These are phyloP conservation scores for Paramarasmius palmivorus DNA, from an alignment of 1,284 basidiomycete species.

Conservation along the genomic window DNA sequence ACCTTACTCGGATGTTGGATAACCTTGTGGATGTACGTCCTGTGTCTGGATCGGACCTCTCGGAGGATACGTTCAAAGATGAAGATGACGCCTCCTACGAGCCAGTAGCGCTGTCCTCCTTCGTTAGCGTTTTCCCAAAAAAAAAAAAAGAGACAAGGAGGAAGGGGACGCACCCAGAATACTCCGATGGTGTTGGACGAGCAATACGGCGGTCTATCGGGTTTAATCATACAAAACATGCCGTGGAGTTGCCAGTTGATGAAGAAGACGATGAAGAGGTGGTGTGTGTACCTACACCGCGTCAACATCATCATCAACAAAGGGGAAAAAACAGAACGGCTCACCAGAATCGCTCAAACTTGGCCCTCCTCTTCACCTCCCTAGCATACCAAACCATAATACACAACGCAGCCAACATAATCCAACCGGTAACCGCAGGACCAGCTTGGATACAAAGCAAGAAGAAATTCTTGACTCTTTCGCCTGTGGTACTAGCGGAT, in stretches of 20 bases:
- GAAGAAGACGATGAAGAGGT: slow-evolving; percentile 90
- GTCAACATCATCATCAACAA: too few species aligned
- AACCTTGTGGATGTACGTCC: slow-evolving; percentile 89
- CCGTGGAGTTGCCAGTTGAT: slow-evolving; percentile 90
- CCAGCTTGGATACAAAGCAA: slow-evolving; percentile 80
- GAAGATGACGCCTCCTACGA: slow-evolving; percentile 84
- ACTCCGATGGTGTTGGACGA: slow-evolving; percentile 82
- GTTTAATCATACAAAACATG: slow-evolving; percentile 93
- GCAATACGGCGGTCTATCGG: slow-evolving; percentile 84
- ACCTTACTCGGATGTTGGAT: slow-evolving; percentile 91
- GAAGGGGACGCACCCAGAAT: slow-evolving; percentile 75
- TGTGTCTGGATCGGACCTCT: slow-evolving; percentile 83
- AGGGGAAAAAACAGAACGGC: too few species aligned
- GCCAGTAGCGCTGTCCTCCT: slow-evolving; percentile 74
- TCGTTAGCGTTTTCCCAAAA: too few species aligned
- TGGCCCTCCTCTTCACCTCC: slow-evolving; percentile 72
- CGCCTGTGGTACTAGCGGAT: slow-evolving; percentile 50
- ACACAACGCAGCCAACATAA: slow-evolving; percentile 75
- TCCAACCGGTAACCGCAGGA: slow-evolving; percentile 87
- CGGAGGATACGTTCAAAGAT: slow-evolving; percentile 84
- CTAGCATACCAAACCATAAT: slow-evolving; percentile 83
- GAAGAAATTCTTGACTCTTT: slow-evolving; percentile 69
- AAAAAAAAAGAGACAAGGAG: slow-evolving; percentile 4
- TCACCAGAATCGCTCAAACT: slow-evolving; percentile 89
- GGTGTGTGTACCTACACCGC: slow-evolving; percentile 89